Percentiles rank a stretch among this genome's conserved stretches.
Evolutionary conservation across 1,139 yeast genomes (phyloP).

Genomic region (Candida tetrigidarum): DNA sequence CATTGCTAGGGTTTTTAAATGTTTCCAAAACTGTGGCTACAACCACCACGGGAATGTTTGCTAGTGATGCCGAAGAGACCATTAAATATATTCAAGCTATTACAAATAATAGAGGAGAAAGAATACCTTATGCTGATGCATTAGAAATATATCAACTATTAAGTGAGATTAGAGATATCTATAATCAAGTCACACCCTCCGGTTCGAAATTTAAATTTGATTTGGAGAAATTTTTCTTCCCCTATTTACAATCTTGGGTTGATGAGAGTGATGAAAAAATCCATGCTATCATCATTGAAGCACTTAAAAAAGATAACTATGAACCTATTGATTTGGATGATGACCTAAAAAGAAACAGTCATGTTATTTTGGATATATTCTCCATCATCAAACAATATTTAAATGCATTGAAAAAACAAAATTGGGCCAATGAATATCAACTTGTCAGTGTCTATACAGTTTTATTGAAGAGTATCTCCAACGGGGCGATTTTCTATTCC

Average conservation of each 20-base stretch:
- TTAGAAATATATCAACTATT: constrained; percentile 61
- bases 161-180: constrained; percentile 57
- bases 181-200: constrained; percentile 50
- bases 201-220: constrained; percentile 51
- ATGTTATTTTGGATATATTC: constrained; percentile 72
- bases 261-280: constrained; percentile 55
- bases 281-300: constrained; percentile 52
- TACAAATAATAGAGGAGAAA: constrained; percentile 37
- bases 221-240: constrained; percentile 62
- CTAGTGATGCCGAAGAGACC: constrained; percentile 67
- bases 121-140: constrained; percentile 61
- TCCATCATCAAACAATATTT: constrained; percentile 63
- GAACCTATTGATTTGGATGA: constrained; percentile 52
- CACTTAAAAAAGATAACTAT: constrained; percentile 60
- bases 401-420: constrained; percentile 43
- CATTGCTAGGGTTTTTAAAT: constrained; percentile 61
- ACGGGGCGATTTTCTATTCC: constrained; percentile 60
- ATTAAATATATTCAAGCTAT: constrained; percentile 56
- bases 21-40: constrained; percentile 61
- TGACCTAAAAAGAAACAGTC: constrained; percentile 41
- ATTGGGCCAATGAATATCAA: constrained; percentile 69
- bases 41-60: constrained; percentile 61
- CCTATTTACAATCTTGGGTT: constrained; percentile 61
- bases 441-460: constrained; percentile 61
- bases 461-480: constrained; percentile 63